phyloP scores from a whole-genome alignment of 305 asterid genomes.

The Fraxinus sp. region DNA sequence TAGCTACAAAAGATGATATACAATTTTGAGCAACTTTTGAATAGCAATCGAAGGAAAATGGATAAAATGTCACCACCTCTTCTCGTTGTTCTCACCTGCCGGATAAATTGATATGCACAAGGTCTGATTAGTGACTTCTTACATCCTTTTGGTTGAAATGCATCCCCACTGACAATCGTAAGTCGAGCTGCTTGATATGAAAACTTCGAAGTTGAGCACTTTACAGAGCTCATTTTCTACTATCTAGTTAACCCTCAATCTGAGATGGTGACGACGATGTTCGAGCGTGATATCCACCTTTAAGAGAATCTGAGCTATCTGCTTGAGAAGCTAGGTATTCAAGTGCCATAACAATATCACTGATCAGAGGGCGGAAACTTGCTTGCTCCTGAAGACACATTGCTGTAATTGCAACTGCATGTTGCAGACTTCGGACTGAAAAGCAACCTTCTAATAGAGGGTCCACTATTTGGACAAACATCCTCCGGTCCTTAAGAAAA shows the following conservation, averaged over 20 bases:
- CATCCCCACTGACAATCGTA: not conserved
- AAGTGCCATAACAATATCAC: conserved; percentile 74
- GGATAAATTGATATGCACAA: not conserved
- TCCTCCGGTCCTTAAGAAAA: conserved; percentile 51
- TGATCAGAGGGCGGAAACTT: conserved; percentile 53
- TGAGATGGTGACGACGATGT: conserved; percentile 23
- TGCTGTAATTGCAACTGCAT: conserved; percentile 62
- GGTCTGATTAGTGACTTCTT: not conserved
- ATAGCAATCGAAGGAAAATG: not conserved
- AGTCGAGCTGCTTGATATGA: conserved; percentile 14
- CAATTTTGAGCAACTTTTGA: not conserved
- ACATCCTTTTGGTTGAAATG: not conserved
- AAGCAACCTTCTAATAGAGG: conserved; percentile 54
- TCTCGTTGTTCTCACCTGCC: not conserved
- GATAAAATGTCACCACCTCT: not conserved
- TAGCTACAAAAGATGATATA: not conserved
- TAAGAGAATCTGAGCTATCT: conserved; percentile 29
- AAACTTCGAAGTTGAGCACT: conserved; percentile 23
- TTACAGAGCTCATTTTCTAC: conserved; percentile 12
- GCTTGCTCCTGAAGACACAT: conserved; percentile 83
- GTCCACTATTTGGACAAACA: conserved; percentile 57
- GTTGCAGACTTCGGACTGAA: conserved; percentile 58
- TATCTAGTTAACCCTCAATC: conserved; percentile 18
- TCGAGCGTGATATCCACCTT: conserved; percentile 11
- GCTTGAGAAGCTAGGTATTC: conserved; percentile 59